Base-by-base conservation (phyloP, 805 yeast genomes). In the Zygosaccharomyces pseudorouxii region DNA sequence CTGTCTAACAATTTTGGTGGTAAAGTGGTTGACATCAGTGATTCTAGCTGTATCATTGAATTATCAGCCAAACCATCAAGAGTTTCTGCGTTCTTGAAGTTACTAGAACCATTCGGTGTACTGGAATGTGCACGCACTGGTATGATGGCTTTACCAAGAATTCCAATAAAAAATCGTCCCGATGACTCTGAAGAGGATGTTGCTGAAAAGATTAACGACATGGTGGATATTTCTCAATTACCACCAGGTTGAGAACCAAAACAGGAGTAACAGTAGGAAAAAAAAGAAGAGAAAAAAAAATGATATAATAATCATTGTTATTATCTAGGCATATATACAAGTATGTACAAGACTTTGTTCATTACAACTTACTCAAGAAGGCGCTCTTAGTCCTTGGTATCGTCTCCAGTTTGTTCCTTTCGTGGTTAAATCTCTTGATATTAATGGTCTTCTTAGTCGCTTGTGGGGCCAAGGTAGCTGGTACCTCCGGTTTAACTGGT, bases 71-170 rank as follows among this genome's bases (percentile, higher is more conserved):
- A 92, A 68, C 99, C 98, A 31, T 80, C 86, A 46, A 81, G 97
- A 70, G 78, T 93, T 55, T 76, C 92, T 38, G 82, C 95, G 36
- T 90, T 90, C 69, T 80, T 93, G 65, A 86, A 86, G 54, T 80
- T 93, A 65, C 76, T 90, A 64, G 93, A 89, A 68, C 99, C 99
- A 39, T 93, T 93, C 65, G 99, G 99, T 64, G 83, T 93, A 50
- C 78, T 93, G 63, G 99, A 93, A 72, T 86, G 92, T 60, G 96
- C 97, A 38, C 81, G 99, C 73, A 85, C 96, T 22, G 99, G 99
- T 72, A 88, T 92, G 95, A 89, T 93, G 92, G 99, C 98, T 8
- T 78, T 93, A 62, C 95, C 98, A 64, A 84, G 97, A 78, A 88
- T 98, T 43, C 97, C 96, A 38, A 72, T 89, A 58, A 87, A 83